A percentile compares a stretch with the other conserved stretches of the same genome.
Conservation (phyloP, 331 rosid genomes). For the Quercus tomentella region DNA sequence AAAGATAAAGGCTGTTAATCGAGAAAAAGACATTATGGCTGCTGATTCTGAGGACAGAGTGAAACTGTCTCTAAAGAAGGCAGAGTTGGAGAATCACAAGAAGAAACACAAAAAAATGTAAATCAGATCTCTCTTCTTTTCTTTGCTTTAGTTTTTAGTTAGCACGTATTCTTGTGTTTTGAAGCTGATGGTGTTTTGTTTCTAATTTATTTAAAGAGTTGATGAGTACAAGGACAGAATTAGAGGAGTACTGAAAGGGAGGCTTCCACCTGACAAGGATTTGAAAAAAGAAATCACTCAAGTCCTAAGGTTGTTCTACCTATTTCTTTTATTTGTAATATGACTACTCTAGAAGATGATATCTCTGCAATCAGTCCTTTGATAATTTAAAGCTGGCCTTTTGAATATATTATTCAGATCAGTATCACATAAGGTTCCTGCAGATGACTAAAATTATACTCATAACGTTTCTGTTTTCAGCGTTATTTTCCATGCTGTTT, state of each 20-base stretch:
- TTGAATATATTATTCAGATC: background rate
- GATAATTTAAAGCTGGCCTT: background rate
- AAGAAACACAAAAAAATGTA: constrained; percentile 77
- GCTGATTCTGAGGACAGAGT: constrained; percentile 73
- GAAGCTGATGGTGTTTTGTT: constrained; percentile 16
- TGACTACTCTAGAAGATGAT: background rate
- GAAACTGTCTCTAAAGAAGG: constrained; percentile 50
- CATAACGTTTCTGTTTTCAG: background rate
- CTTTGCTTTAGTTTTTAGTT: constrained; percentile 6
- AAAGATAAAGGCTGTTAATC: constrained; percentile 51
- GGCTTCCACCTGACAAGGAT: constrained; percentile 87
- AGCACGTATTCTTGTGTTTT: constrained; percentile 10
- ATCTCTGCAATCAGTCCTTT: background rate
- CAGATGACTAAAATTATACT: background rate
- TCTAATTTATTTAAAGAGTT: constrained; percentile 43
- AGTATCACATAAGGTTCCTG: background rate
- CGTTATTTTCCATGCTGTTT: background rate
- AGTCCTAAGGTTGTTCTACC: constrained; percentile 58
- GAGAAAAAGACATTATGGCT: constrained; percentile 62
- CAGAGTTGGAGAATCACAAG: constrained; percentile 57
- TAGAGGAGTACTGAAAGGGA: constrained; percentile 81
- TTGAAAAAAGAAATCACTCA: constrained; percentile 70
- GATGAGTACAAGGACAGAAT: constrained; percentile 78
- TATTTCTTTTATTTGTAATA: background rate
- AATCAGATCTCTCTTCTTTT: constrained; percentile 20